phyloP scores from a whole-genome alignment of 495 filamentous ascomycete genomes.

The Podospora sp. region DNA sequence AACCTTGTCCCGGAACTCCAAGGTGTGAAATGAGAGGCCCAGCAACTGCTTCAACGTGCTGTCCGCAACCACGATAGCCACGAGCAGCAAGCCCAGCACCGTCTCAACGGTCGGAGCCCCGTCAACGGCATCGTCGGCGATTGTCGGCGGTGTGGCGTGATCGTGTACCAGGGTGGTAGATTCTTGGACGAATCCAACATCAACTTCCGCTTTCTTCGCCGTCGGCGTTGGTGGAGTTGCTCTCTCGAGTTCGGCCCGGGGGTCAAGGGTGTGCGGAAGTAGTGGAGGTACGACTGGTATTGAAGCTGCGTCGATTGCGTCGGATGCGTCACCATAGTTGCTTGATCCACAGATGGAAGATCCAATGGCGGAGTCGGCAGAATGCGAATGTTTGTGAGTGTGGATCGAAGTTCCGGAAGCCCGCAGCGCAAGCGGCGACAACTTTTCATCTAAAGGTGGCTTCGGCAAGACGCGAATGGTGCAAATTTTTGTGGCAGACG shows the following conservation, averaged over 20 bases:
- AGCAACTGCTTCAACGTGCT: neutral
- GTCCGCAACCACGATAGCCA: neutral
- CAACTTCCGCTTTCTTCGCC: neutral
- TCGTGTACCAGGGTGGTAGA: neutral
- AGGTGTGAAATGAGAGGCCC: neutral
- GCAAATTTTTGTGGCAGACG: neutral
- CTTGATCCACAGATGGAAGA: neutral
- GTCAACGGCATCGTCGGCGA: too few species aligned
- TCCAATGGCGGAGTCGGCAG: neutral
- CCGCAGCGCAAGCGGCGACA: neutral
- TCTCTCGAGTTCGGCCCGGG: neutral
- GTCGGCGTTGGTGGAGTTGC: neutral
- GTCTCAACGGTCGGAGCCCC: neutral
- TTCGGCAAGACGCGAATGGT: neutral
- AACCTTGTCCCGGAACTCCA: neutral
- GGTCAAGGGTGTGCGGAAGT: neutral
- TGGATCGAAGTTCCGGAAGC: neutral
- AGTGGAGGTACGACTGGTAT: neutral
- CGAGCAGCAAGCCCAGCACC: too few species aligned
- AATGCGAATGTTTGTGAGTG: neutral
- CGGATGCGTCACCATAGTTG: neutral
- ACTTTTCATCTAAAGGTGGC: neutral
- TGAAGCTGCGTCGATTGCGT: neutral
- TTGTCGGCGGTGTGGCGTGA: neutral
- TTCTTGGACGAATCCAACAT: neutral